Conservation (phyloP, 2,329 filamentous ascomycete genomes). For the Colletotrichum salicis region DNA sequence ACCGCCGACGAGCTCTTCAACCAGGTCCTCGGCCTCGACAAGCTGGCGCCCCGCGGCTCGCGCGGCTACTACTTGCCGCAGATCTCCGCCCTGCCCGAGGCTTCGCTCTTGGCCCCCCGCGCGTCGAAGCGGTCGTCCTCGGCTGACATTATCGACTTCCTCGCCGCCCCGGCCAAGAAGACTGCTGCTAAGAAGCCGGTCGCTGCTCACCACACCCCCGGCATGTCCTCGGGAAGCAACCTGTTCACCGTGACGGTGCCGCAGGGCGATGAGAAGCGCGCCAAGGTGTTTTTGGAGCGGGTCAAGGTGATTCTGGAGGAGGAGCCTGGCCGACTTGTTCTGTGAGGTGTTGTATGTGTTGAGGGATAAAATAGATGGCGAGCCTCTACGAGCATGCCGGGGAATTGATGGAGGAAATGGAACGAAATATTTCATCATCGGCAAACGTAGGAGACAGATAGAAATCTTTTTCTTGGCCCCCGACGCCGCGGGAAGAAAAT, state of each 20-base stretch:
- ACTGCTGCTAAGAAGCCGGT: constrained; percentile 39
- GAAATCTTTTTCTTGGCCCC: background rate
- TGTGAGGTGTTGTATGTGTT: constrained; percentile 52
- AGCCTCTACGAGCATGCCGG: background rate
- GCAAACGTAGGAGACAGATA: constrained; percentile 26
- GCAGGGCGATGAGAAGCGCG: constrained; percentile 83
- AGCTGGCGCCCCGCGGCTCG: constrained; percentile 53
- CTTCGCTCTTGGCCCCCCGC: constrained; percentile 49
- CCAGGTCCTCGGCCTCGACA: constrained; percentile 79
- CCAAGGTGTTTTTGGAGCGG: constrained; percentile 83
- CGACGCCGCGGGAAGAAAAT: constrained; percentile 1
- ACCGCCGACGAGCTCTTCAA: constrained; percentile 89
- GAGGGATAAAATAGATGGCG: background rate
- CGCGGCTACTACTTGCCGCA: constrained; percentile 77
- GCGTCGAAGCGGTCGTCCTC: constrained; percentile 46
- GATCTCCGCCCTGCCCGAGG: constrained; percentile 68
- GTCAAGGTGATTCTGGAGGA: constrained; percentile 86
- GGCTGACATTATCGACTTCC: constrained; percentile 84
- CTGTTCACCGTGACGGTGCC: constrained; percentile 85
- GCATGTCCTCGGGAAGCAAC: constrained; percentile 70
- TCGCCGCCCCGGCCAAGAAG: constrained; percentile 59
- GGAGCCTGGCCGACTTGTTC: constrained; percentile 79
- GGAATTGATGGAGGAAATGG: background rate
- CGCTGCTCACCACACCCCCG: constrained; percentile 46
- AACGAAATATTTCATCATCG: background rate